Percentiles rank a stretch among this genome's conserved stretches.
phyloP scores from a whole-genome alignment of 495 filamentous ascomycete genomes.

The Lasiosphaeria ovina region DNA sequence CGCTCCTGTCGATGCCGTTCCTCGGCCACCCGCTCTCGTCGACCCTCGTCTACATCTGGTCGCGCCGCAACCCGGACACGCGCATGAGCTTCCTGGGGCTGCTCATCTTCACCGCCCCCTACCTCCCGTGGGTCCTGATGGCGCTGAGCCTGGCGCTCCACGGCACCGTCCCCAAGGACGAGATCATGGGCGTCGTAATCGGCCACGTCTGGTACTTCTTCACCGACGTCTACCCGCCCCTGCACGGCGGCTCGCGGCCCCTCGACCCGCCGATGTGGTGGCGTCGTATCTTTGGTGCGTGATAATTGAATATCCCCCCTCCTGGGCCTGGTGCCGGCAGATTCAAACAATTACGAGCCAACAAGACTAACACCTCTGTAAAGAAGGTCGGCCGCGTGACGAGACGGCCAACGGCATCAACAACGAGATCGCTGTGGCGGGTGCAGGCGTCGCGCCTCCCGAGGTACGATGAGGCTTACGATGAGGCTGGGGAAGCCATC shows the following conservation, averaged over 20 bases:
- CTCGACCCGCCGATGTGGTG: slow-evolving; percentile 92
- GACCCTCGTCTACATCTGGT: slow-evolving; percentile 97
- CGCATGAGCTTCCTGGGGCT: slow-evolving; percentile 87
- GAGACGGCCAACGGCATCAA: slow-evolving; percentile 49
- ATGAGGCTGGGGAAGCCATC: too few relatives aligned
- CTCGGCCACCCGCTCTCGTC: slow-evolving; percentile 86
- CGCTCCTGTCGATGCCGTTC: slow-evolving; percentile 83
- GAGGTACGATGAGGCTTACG: slow-evolving; percentile 28
- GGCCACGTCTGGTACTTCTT: slow-evolving; percentile 99
- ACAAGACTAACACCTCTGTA: slow-evolving; percentile 8
- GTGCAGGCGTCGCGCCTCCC: slow-evolving; percentile 30
- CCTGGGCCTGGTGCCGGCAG: background rate
- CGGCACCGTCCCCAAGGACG: slow-evolving; percentile 86
- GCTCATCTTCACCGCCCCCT: slow-evolving; percentile 88
- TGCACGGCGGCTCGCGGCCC: slow-evolving; percentile 80
- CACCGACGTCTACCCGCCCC: slow-evolving; percentile 88
- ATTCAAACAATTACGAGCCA: background rate
- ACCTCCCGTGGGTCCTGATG: slow-evolving; percentile 95
- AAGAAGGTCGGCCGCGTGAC: slow-evolving; percentile 43
- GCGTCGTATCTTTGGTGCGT: slow-evolving; percentile 72
- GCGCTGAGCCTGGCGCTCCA: slow-evolving; percentile 83
- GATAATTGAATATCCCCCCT: too few relatives aligned
- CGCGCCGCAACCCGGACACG: slow-evolving; percentile 87
- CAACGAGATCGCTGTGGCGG: slow-evolving; percentile 53
- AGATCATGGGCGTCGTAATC: slow-evolving; percentile 88